Conservation (phyloP, 2,329 filamentous ascomycete species). For the Ascochyta viciae-villosae region DNA sequence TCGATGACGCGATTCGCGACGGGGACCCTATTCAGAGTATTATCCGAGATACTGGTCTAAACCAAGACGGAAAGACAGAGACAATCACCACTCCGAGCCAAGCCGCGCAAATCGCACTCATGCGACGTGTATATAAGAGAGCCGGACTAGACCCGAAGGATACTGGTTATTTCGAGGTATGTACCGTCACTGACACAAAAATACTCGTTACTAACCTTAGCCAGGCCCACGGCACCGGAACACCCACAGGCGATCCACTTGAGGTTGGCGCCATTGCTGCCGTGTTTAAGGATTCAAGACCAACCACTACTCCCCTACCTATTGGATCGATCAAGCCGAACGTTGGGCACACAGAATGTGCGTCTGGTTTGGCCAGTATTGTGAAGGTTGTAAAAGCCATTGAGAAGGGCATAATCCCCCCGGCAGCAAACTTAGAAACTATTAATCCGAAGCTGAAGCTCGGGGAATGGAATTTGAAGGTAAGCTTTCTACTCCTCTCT, state of each 20-base stretch:
- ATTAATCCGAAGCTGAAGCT: slow-evolving; percentile 21
- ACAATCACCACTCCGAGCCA: slow-evolving; percentile 30
- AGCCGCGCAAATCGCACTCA: slow-evolving; percentile 52
- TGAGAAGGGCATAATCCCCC: slow-evolving; percentile 34
- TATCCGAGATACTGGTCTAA: slow-evolving; percentile 34
- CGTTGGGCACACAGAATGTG: slow-evolving; percentile 41
- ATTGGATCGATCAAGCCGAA: slow-evolving; percentile 40
- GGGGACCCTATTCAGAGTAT: slow-evolving; percentile 38
- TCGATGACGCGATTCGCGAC: slow-evolving; percentile 33
- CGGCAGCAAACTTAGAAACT: slow-evolving; percentile 26
- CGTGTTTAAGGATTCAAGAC: slow-evolving; percentile 14
- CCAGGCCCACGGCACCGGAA: slow-evolving; percentile 60
- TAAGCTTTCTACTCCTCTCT: not conserved
- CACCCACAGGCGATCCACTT: slow-evolving; percentile 52
- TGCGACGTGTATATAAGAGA: slow-evolving; percentile 12
- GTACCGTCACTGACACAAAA: too few relatives aligned
- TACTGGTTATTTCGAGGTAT: slow-evolving; percentile 39
- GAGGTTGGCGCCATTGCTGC: slow-evolving; percentile 25
- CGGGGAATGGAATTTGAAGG: slow-evolving; percentile 4
- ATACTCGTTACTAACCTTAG: too few relatives aligned
- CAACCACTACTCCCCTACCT: not conserved
- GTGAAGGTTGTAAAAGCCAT: slow-evolving; percentile 34
- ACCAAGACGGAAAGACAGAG: slow-evolving; percentile 21
- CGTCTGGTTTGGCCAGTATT: slow-evolving; percentile 32
- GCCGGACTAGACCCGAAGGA: slow-evolving; percentile 40